Base-by-base conservation (phyloP, 192 early-diverging fungal genomes). In the Gaertneriomyces semiglobifer region DNA sequence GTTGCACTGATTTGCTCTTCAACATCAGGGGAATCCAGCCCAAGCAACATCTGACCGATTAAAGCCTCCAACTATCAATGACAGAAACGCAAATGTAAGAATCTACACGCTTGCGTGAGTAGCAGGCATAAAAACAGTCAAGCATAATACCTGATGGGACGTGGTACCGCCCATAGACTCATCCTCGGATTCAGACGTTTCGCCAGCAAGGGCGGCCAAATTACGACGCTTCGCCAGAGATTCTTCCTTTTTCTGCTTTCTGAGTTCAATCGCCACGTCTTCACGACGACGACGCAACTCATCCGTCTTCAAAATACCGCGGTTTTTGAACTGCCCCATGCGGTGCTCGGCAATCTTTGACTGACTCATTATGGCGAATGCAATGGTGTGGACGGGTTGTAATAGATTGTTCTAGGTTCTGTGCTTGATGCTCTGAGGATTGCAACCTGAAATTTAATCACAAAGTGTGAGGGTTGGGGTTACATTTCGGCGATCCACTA, bases 211-310 rank as follows among this genome's bases (percentile, higher is more conserved):
- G 10, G 81, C 55, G 57, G 84, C 82, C 56, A 95, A 78, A 78
- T 97, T 96, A 53, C 96, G 82, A 73, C 93, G 88, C 82, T 99
- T 99, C 62, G 90, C 83, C 47, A 98, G 72, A 19, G 85, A 84
- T 79, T 99, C 96, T 71, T 95, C 93, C 55, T 92, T 87, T 84
- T 98, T 96, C 78, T 95, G 90, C 74, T 93, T 92, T 54, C 96
- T 83, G 75, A 99, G 89, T 80, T 96, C 93, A 9, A 96, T 90
- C 51, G 89, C 87, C 57, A 89, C 88, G 58, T 93, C 94, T 72
- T 96, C 95, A 57, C 96, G 88, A 47, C 93, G 89, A 60, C 94
- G 88, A 53, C 96, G 84, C 56, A 95, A 71, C 71, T 99, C 95
- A 47, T 99, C 96, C 54, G 88, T 75, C 75, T 92, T 90, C 77